Percentiles rank a stretch among this genome's conserved stretches.
phyloP scores from a whole-genome alignment of 2,329 filamentous ascomycete species.

The Allantophomopsis cytisporea region DNA sequence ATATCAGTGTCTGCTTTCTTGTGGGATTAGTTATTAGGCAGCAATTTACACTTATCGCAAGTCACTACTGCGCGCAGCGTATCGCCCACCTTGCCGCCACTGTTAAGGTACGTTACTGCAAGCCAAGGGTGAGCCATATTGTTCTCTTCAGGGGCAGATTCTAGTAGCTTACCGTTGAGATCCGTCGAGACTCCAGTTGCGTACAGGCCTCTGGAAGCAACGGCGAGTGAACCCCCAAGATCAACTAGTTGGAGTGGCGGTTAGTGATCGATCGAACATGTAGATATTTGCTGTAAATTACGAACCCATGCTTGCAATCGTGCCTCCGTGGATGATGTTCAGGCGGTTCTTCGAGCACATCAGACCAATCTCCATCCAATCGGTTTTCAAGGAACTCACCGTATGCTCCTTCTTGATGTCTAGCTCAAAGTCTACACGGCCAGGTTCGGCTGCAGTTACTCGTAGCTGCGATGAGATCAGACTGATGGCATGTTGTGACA shows the following conservation, averaged over 20 bases:
- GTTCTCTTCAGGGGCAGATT: not conserved
- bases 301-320: conserved; percentile 53
- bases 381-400: conserved; percentile 26
- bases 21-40: conserved; percentile 1
- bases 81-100: conserved; percentile 43
- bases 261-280: not conserved
- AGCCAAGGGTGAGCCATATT: not conserved
- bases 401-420: conserved; percentile 65
- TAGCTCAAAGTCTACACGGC: conserved; percentile 63
- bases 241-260: conserved; percentile 29
- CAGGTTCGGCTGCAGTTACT: conserved; percentile 47
- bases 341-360: conserved; percentile 49
- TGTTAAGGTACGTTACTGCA: conserved; percentile 47
- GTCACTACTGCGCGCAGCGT: conserved; percentile 38
- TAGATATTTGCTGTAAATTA: not conserved
- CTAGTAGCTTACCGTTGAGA: conserved; percentile 34
- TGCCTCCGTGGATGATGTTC: conserved; percentile 64
- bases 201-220: conserved; percentile 49
- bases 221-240: conserved; percentile 49
- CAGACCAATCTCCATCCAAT: not conserved
- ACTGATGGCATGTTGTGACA: not conserved
- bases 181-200: conserved; percentile 53
- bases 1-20: not conserved
- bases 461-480: conserved; percentile 37
- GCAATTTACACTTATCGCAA: conserved; percentile 42